phyloP scores from a whole-genome alignment of 805 yeast species.

The Candida mattraensis region DNA sequence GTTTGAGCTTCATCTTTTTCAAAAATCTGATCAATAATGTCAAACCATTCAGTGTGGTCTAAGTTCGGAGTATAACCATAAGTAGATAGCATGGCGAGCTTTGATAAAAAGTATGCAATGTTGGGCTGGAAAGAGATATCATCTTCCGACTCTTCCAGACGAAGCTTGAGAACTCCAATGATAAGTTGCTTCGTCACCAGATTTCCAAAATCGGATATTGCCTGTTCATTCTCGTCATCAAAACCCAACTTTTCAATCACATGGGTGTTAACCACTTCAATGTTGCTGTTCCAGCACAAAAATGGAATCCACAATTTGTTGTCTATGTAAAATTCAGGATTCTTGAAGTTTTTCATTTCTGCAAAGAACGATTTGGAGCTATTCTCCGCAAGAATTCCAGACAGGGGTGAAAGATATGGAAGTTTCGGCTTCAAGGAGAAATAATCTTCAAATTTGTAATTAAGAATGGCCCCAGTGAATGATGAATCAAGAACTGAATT shows the following conservation, averaged over 20 bases:
- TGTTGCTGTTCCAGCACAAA: conserved; percentile 67
- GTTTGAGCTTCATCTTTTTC: conserved; percentile 68
- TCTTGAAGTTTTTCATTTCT: conserved; percentile 50
- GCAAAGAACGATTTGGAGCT: conserved; percentile 38
- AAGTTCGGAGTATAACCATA: conserved; percentile 44
- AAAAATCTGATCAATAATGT: conserved; percentile 49
- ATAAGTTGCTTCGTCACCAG: conserved; percentile 60
- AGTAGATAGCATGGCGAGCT: conserved; percentile 49
- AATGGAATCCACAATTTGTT: conserved; percentile 60
- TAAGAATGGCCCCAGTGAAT: conserved; percentile 24
- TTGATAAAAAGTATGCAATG: conserved; percentile 57
- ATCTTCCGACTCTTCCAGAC: conserved; percentile 68
- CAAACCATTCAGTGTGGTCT: conserved; percentile 51
- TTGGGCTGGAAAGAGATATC: conserved; percentile 65
- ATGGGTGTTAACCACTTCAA: conserved; percentile 46
- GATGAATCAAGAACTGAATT: conserved; percentile 43
- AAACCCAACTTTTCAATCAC: conserved; percentile 32
- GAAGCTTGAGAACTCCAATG: conserved; percentile 44
- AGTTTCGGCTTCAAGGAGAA: conserved; percentile 33
- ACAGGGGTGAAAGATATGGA: conserved; percentile 17
- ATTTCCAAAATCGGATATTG: conserved; percentile 44
- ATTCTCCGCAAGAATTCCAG: conserved; percentile 18
- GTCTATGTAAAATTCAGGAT: conserved; percentile 58
- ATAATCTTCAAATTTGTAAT: conserved; percentile 44
- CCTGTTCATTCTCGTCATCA: conserved; percentile 40